Conservation (phyloP, 2,329 filamentous ascomycete species). For the Hirsutella minnesotensis region DNA sequence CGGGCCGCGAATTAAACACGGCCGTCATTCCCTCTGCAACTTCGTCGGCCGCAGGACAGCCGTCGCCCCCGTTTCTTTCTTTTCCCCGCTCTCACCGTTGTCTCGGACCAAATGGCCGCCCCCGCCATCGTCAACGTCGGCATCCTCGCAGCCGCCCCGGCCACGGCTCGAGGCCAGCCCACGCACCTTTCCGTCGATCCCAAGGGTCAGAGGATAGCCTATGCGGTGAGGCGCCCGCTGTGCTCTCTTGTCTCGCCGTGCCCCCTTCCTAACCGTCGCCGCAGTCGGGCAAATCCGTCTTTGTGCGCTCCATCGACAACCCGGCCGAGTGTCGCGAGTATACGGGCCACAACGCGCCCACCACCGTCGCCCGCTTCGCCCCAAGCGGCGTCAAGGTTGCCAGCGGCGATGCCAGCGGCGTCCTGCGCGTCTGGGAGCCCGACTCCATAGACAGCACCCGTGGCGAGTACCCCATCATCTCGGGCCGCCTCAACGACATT, state of each 20-base stretch:
- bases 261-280: background rate
- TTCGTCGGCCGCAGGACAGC: background rate
- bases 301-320: constrained; percentile 87
- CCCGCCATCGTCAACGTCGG: constrained; percentile 45
- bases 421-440: constrained; percentile 86
- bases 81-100: background rate
- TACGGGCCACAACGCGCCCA: constrained; percentile 76
- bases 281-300: constrained; percentile 91
- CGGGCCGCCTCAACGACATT: constrained; percentile 88
- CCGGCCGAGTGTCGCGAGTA: constrained; percentile 81
- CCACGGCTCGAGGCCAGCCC: constrained; percentile 73
- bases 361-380: constrained; percentile 86
- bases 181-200: constrained; percentile 80
- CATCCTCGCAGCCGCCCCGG: constrained; percentile 78
- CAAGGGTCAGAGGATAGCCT: constrained; percentile 85
- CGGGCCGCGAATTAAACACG: too few relatives aligned
- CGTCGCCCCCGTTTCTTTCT: background rate
- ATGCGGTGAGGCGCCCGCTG: constrained; percentile 53
- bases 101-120: constrained; percentile 16
- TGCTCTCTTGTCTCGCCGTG: background rate
- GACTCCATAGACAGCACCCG: constrained; percentile 77
- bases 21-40: background rate
- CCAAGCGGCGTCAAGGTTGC: constrained; percentile 93
- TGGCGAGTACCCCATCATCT: constrained; percentile 89
- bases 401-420: constrained; percentile 75